Percentiles rank a stretch among this genome's conserved stretches.
These are phyloP conservation scores for Candida caryicola DNA, from an alignment of 805 yeast species.

Conservation along the genomic window DNA sequence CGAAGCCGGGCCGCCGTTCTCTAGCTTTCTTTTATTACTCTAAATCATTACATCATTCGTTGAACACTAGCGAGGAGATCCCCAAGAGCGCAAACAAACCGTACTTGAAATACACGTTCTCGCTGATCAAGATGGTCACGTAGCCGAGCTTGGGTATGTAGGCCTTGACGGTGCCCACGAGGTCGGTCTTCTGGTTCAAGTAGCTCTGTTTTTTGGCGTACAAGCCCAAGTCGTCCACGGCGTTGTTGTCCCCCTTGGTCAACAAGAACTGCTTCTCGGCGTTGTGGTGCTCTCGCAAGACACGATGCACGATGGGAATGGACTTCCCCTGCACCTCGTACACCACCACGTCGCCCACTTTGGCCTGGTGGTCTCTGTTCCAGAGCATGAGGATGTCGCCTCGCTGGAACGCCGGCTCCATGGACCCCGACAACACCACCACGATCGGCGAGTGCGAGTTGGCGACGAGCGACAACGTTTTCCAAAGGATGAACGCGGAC, in stretches of 20 bases:
- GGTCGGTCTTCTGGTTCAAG: conserved; percentile 70
- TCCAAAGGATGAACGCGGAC: conserved; percentile 92
- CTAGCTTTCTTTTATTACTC: too few relatives aligned
- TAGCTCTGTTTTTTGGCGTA: conserved; percentile 77
- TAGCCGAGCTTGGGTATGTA: conserved; percentile 90
- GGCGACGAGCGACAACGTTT: conserved; percentile 68
- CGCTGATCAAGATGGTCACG: conserved; percentile 86
- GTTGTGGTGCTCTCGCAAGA: conserved; percentile 75
- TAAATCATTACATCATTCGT: conserved; percentile 7
- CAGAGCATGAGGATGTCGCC: conserved; percentile 91
- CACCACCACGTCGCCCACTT: conserved; percentile 92
- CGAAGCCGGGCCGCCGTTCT: too few relatives aligned
- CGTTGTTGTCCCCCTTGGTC: conserved; percentile 96
- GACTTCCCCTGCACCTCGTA: conserved; percentile 75
- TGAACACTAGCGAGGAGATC: conserved; percentile 57
- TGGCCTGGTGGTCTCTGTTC: conserved; percentile 68
- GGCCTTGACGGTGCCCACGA: conserved; percentile 89
- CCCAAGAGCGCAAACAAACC: conserved; percentile 74
- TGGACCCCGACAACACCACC: conserved; percentile 94
- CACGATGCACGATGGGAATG: conserved; percentile 97
- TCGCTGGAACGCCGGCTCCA: conserved; percentile 99
- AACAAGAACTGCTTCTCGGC: conserved; percentile 62
- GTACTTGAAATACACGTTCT: conserved; percentile 78
- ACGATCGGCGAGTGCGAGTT: conserved; percentile 91
- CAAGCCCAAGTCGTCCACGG: conserved; percentile 83